These are phyloP conservation scores for Rhodotorula sp. DNA, from an alignment of 1,284 basidiomycete species.

Conservation along the genomic window DNA sequence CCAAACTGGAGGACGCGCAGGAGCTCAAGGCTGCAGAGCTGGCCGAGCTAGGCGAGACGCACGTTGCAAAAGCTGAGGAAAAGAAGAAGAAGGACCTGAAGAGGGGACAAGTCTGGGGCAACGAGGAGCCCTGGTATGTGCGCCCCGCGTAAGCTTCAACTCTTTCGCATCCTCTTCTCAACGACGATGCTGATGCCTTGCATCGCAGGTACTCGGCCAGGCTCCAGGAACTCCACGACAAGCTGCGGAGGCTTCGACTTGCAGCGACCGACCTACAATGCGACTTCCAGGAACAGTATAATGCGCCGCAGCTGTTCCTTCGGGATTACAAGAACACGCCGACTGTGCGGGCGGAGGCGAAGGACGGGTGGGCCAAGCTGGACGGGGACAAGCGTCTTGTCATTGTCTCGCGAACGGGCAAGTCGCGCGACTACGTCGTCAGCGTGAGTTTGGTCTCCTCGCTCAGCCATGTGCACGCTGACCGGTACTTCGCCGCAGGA, in stretches of 20 bases:
- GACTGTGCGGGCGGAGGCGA: slow-evolving; percentile 12
- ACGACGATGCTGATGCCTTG: too few relatives aligned
- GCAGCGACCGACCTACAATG: slow-evolving; percentile 43
- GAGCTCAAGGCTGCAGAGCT: slow-evolving; percentile 38
- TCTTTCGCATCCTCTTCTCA: not conserved
- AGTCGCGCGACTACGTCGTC: slow-evolving; percentile 17
- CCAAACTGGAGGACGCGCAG: slow-evolving; percentile 35
- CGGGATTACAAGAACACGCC: slow-evolving; percentile 21
- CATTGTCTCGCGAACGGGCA: slow-evolving; percentile 11
- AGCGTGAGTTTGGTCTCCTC: slow-evolving; percentile 1
- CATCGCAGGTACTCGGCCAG: slow-evolving; percentile 63
- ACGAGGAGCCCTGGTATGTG: slow-evolving; percentile 42
- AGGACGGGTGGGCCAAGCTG: slow-evolving; percentile 11
- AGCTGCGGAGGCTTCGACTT: slow-evolving; percentile 39
- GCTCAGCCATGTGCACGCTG: too few relatives aligned
- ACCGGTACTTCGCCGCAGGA: slow-evolving; percentile 8
- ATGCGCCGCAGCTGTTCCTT: slow-evolving; percentile 12
- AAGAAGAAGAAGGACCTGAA: slow-evolving; percentile 5
- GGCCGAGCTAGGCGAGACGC: slow-evolving; percentile 33
- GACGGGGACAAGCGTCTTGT: slow-evolving; percentile 21
- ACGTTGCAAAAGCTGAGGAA: too few relatives aligned
- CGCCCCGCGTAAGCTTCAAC: slow-evolving; percentile 61
- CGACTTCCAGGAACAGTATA: slow-evolving; percentile 38
- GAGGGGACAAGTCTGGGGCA: slow-evolving; percentile 25
- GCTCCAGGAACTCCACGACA: slow-evolving; percentile 58